phyloP scores from a whole-genome alignment of 495 filamentous ascomycete species.

The Saxispiralis lemnorum region DNA sequence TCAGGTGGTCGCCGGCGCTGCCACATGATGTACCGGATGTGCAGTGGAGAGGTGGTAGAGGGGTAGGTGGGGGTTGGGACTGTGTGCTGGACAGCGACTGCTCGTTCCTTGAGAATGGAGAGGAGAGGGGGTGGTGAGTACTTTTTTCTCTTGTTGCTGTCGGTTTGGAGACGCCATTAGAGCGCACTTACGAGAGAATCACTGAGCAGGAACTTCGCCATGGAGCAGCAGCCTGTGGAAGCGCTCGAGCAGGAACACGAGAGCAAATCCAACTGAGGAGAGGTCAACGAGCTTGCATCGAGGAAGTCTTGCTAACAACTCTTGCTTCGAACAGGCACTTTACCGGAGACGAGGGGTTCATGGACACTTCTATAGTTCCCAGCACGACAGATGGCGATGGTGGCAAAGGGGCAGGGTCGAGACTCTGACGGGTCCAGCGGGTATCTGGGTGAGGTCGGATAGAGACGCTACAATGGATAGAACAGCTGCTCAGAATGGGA shows the following conservation, averaged over 20 bases:
- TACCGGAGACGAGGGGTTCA: conserved; percentile 19
- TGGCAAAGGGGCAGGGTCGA: background rate
- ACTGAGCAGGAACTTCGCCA: conserved; percentile 11
- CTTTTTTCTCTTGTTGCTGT: conserved; percentile 2
- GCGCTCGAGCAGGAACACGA: background rate
- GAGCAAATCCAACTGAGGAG: background rate
- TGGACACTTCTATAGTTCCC: background rate
- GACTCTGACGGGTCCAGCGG: background rate
- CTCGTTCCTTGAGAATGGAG: conserved; percentile 54
- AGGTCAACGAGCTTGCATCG: background rate
- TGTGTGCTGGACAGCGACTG: conserved; percentile 69
- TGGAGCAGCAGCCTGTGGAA: conserved; percentile 3
- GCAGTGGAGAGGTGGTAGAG: conserved; percentile 44
- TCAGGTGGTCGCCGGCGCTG: conserved; percentile 15
- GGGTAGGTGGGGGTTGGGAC: conserved; percentile 65
- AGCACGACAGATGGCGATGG: background rate
- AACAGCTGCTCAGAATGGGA: background rate
- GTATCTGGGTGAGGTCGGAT: too few species aligned
- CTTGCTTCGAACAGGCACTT: conserved; percentile 15
- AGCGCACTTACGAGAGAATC: conserved; percentile 10
- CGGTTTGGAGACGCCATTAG: background rate
- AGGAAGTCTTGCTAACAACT: conserved; percentile 5
- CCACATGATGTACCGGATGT: conserved; percentile 27
- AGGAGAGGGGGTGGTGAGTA: conserved; percentile 78
- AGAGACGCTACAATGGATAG: background rate